Evolutionary conservation across 805 yeast genomes (phyloP).

Genomic region (Saccharomycopsis lassenensis): DNA sequence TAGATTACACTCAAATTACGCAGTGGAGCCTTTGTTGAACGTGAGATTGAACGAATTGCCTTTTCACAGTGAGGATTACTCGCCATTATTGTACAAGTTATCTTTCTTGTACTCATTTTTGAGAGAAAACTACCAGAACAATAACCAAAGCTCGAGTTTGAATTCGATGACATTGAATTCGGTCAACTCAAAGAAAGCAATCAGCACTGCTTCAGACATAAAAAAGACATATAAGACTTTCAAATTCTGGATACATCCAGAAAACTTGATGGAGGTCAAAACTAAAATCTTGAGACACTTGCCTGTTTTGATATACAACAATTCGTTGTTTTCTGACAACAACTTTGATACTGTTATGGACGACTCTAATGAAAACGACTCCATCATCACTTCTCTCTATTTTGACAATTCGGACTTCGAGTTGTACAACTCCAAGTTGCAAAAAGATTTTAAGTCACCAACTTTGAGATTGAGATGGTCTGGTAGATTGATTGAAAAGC

Average conservation of each 20-base stretch:
- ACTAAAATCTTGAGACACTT: constrained; percentile 88
- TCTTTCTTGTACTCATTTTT: constrained; percentile 73
- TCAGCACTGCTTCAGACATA: constrained; percentile 26
- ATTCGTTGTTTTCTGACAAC: no score
- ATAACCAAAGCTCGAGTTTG: constrained; percentile 23
- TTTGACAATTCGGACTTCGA: constrained; percentile 80
- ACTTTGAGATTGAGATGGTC: constrained; percentile 86
- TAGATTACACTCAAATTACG: constrained; percentile 73
- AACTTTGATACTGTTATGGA: constrained; percentile 38
- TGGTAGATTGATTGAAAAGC: constrained; percentile 66
- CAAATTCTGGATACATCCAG: constrained; percentile 97
- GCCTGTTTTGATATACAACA: constrained; percentile 76
- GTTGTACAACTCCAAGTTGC: constrained; percentile 73
- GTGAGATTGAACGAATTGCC: constrained; percentile 84
- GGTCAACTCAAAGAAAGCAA: constrained; percentile 24
- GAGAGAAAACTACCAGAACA: constrained; percentile 52
- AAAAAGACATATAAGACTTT: constrained; percentile 42
- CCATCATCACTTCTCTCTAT: constrained; percentile 75
- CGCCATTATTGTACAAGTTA: constrained; percentile 76
- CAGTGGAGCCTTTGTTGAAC: constrained; percentile 82
- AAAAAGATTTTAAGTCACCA: constrained; percentile 57
- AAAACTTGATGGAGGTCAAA: constrained; percentile 92
- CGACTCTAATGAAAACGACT: constrained; percentile 42
- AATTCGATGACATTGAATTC: constrained; percentile 28
- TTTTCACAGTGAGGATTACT: constrained; percentile 88